Conservation (phyloP, 2,329 filamentous ascomycete genomes). For the Calonectria hongkongensis region DNA sequence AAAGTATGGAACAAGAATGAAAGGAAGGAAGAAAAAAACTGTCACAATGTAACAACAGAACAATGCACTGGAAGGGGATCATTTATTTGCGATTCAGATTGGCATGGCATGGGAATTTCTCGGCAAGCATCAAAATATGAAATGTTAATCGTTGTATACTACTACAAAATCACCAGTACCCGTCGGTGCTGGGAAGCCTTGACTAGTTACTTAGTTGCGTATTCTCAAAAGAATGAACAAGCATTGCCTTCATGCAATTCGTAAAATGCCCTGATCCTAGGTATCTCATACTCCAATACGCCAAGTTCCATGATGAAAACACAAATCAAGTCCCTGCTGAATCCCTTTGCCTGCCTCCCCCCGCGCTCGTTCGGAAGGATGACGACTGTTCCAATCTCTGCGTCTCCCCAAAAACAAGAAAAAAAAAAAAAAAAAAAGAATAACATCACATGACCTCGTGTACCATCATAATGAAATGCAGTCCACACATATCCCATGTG, state of each 20-base stretch:
- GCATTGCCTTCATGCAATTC: conserved; percentile 15
- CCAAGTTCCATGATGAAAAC: conserved; percentile 6
- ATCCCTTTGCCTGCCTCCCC: not conserved
- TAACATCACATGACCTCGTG: not conserved
- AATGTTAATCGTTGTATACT: conserved; percentile 2
- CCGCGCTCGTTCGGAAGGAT: conserved; percentile 22
- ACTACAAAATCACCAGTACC: not conserved
- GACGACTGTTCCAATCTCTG: conserved; percentile 15
- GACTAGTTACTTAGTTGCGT: not conserved
- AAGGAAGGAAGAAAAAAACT: not conserved
- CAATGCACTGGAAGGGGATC: not conserved
- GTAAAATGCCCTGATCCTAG: conserved; percentile 23
- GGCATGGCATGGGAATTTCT: not conserved
- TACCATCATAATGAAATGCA: not conserved
- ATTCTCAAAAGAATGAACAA: conserved; percentile 8
- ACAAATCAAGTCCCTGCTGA: conserved; percentile 8
- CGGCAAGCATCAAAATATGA: not conserved
- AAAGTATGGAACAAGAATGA: not conserved
- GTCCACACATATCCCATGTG: not conserved
- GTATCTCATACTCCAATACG: conserved; percentile 28
- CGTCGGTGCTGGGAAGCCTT: not conserved
- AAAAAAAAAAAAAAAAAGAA: not conserved
- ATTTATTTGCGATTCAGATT: not conserved
- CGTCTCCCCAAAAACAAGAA: not conserved
- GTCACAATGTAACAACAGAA: not conserved